These are phyloP conservation scores for Suillus placidus DNA, from an alignment of 768 basidiomycete species.

Conservation along the genomic window DNA sequence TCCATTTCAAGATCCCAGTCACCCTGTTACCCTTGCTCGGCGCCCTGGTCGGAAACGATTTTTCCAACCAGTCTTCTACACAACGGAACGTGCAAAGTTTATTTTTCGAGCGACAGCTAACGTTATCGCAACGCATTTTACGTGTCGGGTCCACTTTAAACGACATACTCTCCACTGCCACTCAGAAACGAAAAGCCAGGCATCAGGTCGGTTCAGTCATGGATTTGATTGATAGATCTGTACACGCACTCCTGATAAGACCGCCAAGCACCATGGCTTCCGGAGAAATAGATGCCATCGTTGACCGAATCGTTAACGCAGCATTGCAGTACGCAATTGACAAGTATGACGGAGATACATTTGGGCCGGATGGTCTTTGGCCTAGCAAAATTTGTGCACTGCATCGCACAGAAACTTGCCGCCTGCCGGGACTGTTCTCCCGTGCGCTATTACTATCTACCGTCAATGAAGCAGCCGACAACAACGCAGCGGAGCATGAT, in stretches of 20 bases:
- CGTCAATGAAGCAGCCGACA: background rate
- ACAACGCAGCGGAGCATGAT: constrained; percentile 18
- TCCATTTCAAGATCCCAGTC: constrained; percentile 66
- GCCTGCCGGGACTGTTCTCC: constrained; percentile 55
- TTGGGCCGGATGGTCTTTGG: constrained; percentile 49
- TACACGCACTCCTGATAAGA: constrained; percentile 59
- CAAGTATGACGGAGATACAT: constrained; percentile 47
- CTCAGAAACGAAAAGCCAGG: constrained; percentile 52
- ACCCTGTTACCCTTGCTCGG: constrained; percentile 77
- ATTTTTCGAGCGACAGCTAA: constrained; percentile 68
- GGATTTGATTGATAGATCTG: constrained; percentile 74
- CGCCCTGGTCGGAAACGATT: constrained; percentile 83
- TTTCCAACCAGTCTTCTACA: constrained; percentile 53
- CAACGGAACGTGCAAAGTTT: constrained; percentile 56
- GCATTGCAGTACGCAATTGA: constrained; percentile 80
- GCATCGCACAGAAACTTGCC: constrained; percentile 60
- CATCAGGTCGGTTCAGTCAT: constrained; percentile 69
- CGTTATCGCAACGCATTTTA: constrained; percentile 64
- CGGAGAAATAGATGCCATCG: constrained; percentile 65
- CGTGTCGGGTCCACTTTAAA: constrained; percentile 62
- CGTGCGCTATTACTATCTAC: constrained; percentile 37
- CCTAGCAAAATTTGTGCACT: constrained; percentile 61
- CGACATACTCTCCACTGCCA: constrained; percentile 51
- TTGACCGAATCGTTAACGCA: constrained; percentile 72
- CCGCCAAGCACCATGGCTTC: constrained; percentile 48